A percentile compares a stretch with the other conserved stretches of the same genome.
Evolutionary conservation across 495 filamentous ascomycete species (phyloP).

Genomic region (Penicillium alfredii): DNA sequence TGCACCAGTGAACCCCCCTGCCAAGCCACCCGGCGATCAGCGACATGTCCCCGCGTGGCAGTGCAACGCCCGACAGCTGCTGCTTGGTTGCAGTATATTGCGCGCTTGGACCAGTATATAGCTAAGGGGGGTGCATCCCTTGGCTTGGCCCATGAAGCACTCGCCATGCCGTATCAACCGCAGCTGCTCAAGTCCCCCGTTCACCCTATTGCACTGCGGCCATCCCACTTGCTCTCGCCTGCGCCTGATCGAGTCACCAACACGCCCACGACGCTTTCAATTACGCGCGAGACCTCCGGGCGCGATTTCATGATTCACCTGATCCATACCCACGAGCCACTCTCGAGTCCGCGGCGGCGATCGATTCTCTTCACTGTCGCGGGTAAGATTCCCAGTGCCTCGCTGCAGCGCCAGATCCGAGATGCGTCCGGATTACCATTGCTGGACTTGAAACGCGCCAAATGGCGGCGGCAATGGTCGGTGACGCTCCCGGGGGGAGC

Average conservation of each 20-base stretch:
- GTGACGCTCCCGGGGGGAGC: constrained; percentile 11
- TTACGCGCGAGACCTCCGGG: constrained; percentile 9
- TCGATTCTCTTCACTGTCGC: constrained; percentile 17
- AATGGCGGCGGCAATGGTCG: constrained; percentile 16
- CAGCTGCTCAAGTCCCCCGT: constrained; percentile 3
- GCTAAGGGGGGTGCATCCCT: no score
- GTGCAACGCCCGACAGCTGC: no score
- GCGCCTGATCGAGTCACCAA: constrained; percentile 21
- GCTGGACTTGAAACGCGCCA: constrained; percentile 14
- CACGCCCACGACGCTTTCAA: constrained; percentile 22
- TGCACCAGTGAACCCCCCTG: no score
- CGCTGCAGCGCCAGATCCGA: constrained; percentile 15
- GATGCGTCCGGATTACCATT: constrained; percentile 9
- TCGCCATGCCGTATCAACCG: not conserved
- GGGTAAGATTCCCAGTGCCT: constrained; percentile 16
- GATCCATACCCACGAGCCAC: constrained; percentile 15
- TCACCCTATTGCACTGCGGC: constrained; percentile 19
- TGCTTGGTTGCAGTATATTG: no score
- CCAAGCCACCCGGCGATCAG: no score
- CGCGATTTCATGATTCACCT: constrained; percentile 15
- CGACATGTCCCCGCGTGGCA: no score
- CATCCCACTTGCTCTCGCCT: constrained; percentile 22
- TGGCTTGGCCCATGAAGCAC: no score
- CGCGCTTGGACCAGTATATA: no score
- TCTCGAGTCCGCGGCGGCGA: constrained; percentile 10